These are phyloP conservation scores for Candida tetrigidarum DNA, from an alignment of 1,139 yeast species.

Conservation along the genomic window DNA sequence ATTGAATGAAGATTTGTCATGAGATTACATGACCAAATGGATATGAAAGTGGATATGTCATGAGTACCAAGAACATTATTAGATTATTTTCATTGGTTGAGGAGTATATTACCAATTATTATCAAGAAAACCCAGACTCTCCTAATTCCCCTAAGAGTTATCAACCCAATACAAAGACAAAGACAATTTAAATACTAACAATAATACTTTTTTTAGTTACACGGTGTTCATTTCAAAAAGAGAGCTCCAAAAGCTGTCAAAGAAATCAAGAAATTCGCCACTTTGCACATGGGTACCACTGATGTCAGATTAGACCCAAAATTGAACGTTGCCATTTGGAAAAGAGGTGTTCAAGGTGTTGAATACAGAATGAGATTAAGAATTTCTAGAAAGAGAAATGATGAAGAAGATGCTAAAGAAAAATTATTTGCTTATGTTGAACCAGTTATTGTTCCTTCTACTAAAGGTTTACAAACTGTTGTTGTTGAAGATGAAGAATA, in stretches of 20 bases:
- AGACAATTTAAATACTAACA: no score
- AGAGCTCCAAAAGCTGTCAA: slow-evolving; percentile 99
- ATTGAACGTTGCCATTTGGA: slow-evolving; percentile 98
- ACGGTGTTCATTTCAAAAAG: slow-evolving; percentile 99
- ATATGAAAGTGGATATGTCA: no score
- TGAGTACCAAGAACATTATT: no score
- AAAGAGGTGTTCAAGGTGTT: slow-evolving; percentile 99
- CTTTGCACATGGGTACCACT: slow-evolving; percentile 98
- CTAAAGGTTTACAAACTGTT: slow-evolving; percentile 98
- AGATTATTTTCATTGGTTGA: no score
- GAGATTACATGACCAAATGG: no score
- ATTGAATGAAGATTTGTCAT: no score
- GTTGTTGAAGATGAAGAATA: slow-evolving; percentile 79
- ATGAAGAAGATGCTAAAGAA: slow-evolving; percentile 99
- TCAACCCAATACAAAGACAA: no score
- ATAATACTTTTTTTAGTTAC: slow-evolving; percentile 62
- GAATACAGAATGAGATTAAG: slow-evolving; percentile 98
- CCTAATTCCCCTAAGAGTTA: no score
- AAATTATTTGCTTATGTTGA: slow-evolving; percentile 98
- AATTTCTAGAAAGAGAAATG: slow-evolving; percentile 99
- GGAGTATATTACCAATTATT: no score
- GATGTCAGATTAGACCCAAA: slow-evolving; percentile 99
- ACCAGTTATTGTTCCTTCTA: slow-evolving; percentile 92
- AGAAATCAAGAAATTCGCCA: slow-evolving; percentile 98
- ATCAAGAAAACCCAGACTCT: no score